A percentile compares a stretch with the other conserved stretches of the same genome.
phyloP scores from a whole-genome alignment of 805 yeast species.

The Wickerhamomyces rabaulensis region DNA sequence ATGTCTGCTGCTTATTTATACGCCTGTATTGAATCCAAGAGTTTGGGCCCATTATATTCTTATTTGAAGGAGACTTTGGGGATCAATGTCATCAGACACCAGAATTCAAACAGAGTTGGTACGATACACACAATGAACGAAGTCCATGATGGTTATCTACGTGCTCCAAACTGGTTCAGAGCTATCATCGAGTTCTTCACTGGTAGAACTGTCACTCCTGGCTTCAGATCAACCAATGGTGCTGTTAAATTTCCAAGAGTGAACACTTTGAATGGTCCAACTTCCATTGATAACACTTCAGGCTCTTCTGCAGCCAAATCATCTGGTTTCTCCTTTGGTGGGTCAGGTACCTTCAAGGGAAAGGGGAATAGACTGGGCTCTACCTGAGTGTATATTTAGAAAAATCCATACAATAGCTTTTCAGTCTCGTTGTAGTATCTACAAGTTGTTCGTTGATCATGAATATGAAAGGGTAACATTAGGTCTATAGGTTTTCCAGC shows the following conservation, averaged over 20 bases:
- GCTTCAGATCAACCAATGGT: neutral
- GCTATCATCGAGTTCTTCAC: conserved; percentile 20
- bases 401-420: no score
- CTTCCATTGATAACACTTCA: neutral
- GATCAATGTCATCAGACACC: conserved; percentile 15
- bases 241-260: no score
- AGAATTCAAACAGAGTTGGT: conserved; percentile 26
- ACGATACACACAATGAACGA: conserved; percentile 26
- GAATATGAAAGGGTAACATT: neutral
- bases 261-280: conserved; percentile 10
- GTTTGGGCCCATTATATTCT: conserved; percentile 38
- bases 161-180: conserved; percentile 47
- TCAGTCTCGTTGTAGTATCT: no score
- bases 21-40: conserved; percentile 53
- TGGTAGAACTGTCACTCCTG: conserved; percentile 9
- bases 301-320: conserved; percentile 11
- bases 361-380: conserved; percentile 35
- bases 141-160: conserved; percentile 47
- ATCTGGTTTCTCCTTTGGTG: conserved; percentile 5
- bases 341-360: conserved; percentile 27
- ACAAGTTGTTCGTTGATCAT: no score
- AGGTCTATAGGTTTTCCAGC: neutral
- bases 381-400: no score
- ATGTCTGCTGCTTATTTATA: conserved; percentile 52
- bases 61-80: conserved; percentile 19